Base-by-base conservation (phyloP, 2,329 filamentous ascomycete genomes). In the Sarocladium oryzae region DNA sequence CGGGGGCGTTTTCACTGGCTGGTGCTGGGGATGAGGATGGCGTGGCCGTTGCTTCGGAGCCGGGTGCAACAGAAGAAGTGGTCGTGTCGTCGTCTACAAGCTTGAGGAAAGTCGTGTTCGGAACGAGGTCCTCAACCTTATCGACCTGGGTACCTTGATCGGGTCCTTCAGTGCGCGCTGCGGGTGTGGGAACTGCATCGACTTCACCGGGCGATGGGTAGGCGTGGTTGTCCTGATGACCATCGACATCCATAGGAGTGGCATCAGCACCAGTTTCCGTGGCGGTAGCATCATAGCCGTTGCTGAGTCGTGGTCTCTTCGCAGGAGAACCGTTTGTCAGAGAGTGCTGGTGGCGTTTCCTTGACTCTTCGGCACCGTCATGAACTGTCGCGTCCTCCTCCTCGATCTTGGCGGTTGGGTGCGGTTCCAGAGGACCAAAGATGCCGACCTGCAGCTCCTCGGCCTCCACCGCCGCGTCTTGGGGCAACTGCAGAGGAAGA, bases 131-230 rank as follows among this genome's bases (percentile, higher is more conserved):
- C 58, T 78, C 72, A 52, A 82, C 78, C 61, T 84, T 84, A 51
- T 84, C 81, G 48, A 82, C 71, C 63, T 85, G 82, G 9, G 81
- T 84, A 63, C 78, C 81, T 61, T 81, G 76, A 56, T 84, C 80
- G 41, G 81, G 79, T 24, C 82, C 82, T 53, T 81, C 77, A 53
- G 81, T 84, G 60, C 70, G 77, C 36, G 75, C 68, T 21, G 72
- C 67, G 30, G 79, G 76, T 40, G 77, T 77, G 40, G 74, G 69
- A 51, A 71, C 72, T 54, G 75, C 73, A 57, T 82, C 79, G 54
- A 76, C 75, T 62, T 82, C 79, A 45, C 37, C 28, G 51, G 82
- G 81, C 51, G 82, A 85, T 50, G 81, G 82, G 61, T 85, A 85
- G 59, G 81, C 81, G 65, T 84, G 79, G 61, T 80, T 79, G 61